Evolutionary conservation across 164 flowering plant genomes (phyloP).

Genomic region (Vitis labrusca): DNA sequence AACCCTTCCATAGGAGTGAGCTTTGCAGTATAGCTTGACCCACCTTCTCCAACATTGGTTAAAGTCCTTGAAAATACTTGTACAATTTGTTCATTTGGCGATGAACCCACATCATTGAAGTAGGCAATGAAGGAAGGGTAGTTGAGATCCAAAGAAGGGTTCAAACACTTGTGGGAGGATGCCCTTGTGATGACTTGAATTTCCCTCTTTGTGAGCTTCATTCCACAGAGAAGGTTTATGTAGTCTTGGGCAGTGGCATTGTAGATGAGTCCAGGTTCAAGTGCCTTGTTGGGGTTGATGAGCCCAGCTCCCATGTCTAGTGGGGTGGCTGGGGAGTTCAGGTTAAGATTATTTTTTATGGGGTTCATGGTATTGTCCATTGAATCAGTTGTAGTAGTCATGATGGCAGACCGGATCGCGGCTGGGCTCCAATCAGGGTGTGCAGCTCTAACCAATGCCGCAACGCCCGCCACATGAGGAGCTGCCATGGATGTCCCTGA

Average conservation of each 20-base stretch:
- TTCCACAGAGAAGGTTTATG: slow-evolving; percentile 37
- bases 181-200: slow-evolving; percentile 21
- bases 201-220: slow-evolving; percentile 32
- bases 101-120: slow-evolving; percentile 9
- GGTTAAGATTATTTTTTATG: slow-evolving; percentile 5
- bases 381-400: slow-evolving; percentile 19
- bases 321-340: slow-evolving; percentile 22
- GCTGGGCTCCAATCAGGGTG: slow-evolving; percentile 52
- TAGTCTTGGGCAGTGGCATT: slow-evolving; percentile 37
- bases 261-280: slow-evolving; percentile 52
- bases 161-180: slow-evolving; percentile 16
- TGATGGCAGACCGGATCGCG: slow-evolving; percentile 37
- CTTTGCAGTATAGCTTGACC: slow-evolving; percentile 21
- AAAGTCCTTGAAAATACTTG: slow-evolving; percentile 30
- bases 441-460: slow-evolving; percentile 35
- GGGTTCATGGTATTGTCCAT: slow-evolving; percentile 18
- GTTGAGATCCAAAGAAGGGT: slow-evolving; percentile 31
- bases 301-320: slow-evolving; percentile 47
- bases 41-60: slow-evolving; percentile 37
- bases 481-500: slow-evolving; percentile 51
- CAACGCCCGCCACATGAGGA: slow-evolving; percentile 39
- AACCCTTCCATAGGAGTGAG: slow-evolving; percentile 20
- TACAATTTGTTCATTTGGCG: not conserved
- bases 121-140: slow-evolving; percentile 49
- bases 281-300: slow-evolving; percentile 38